These are phyloP conservation scores for Rutstroemia sp. DNA, from an alignment of 2,329 filamentous ascomycete genomes.

Conservation along the genomic window DNA sequence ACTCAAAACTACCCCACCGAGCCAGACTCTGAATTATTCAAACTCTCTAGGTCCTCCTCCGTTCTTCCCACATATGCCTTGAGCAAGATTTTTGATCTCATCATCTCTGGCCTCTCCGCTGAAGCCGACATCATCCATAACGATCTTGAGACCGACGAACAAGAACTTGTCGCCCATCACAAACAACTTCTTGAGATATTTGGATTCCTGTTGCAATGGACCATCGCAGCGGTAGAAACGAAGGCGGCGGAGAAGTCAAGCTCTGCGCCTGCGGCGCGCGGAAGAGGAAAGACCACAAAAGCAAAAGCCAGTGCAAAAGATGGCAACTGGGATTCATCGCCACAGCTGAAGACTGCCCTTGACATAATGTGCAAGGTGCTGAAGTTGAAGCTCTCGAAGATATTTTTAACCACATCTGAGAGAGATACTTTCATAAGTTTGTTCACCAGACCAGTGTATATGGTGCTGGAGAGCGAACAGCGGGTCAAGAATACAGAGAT, in stretches of 20 bases:
- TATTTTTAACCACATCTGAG: constrained; percentile 94
- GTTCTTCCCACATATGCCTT: constrained; percentile 73
- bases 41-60: constrained; percentile 68
- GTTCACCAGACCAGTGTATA: constrained; percentile 86
- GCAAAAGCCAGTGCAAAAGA: constrained; percentile 59
- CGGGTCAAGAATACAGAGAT: constrained; percentile 83
- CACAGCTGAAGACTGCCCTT: constrained; percentile 79
- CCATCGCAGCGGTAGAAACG: constrained; percentile 85
- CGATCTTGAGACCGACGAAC: constrained; percentile 85
- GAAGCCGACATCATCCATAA: constrained; percentile 80
- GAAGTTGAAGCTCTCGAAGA: constrained; percentile 82
- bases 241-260: constrained; percentile 88
- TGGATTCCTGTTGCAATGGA: constrained; percentile 91
- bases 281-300: constrained; percentile 66
- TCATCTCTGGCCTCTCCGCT: constrained; percentile 76
- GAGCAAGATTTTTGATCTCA: constrained; percentile 86
- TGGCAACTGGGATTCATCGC: constrained; percentile 77
- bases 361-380: constrained; percentile 95
- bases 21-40: constrained; percentile 55
- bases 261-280: constrained; percentile 59
- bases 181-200: constrained; percentile 91
- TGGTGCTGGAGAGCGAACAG: constrained; percentile 89
- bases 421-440: constrained; percentile 90
- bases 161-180: constrained; percentile 78
- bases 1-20: constrained; percentile 31